Evolutionary conservation across 1,284 basidiomycete species (phyloP).

Genomic region (Marasmius sp.): DNA sequence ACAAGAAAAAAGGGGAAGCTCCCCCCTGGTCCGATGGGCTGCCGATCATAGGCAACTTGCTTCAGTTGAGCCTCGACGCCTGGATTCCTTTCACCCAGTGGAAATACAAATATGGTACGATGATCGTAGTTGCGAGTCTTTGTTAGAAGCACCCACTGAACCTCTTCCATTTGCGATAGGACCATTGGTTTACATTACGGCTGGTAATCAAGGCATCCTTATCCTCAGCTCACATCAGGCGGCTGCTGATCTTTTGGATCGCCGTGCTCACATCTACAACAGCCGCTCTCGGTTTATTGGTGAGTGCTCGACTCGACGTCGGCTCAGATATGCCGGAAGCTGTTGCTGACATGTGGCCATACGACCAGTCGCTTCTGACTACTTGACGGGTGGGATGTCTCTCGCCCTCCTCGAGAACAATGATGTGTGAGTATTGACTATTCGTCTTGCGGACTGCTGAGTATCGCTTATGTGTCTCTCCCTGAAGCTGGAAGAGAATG

Average conservation of each 20-base stretch:
- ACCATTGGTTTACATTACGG: background rate
- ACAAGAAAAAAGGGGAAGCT: background rate
- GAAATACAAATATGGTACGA: background rate
- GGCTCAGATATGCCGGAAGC: no score
- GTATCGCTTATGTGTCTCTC: background rate
- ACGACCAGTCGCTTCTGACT: background rate
- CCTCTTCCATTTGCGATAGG: background rate
- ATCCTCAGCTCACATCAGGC: constrained; percentile 14
- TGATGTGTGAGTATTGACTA: background rate
- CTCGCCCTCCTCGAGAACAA: background rate
- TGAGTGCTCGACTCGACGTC: no score
- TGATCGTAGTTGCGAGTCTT: background rate
- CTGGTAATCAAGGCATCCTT: background rate
- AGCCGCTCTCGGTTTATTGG: constrained; percentile 11
- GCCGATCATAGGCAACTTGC: background rate
- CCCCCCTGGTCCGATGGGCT: background rate
- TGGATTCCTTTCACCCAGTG: background rate
- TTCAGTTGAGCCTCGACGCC: background rate
- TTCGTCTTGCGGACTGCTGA: background rate
- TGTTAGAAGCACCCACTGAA: background rate
- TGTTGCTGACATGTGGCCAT: no score
- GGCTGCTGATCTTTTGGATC: constrained; percentile 18
- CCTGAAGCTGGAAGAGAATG: background rate
- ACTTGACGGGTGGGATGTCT: background rate
- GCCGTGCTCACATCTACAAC: constrained; percentile 17